Base-by-base conservation (phyloP, 2,329 filamentous ascomycete species). In the Trichoderma hamatum region DNA sequence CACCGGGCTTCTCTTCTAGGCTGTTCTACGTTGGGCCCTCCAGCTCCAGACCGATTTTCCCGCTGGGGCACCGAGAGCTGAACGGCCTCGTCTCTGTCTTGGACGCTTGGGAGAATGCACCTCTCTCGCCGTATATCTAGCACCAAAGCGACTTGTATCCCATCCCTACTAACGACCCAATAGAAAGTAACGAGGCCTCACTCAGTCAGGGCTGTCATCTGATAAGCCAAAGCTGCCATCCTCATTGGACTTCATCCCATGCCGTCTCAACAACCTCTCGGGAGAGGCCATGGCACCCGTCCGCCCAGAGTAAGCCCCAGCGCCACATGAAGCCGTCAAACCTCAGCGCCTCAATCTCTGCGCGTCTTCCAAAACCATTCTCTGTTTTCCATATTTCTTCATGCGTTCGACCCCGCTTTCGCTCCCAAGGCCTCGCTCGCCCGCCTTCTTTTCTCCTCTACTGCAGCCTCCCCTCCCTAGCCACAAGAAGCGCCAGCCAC, bases 261-360 rank as follows among this genome's bases (percentile, higher is more conserved):
- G 63, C 36, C 52, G 63, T 66, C 63, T 49, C 52, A 66, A 58
- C 63, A 66, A 26, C 63, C 63, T 67, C 63, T 13, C 63, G 63
- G 63, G 54, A 67, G n/a, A 65, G 39, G 52, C 62, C 62, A 64
- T 14, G 32, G 61, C 46, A 64, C 46, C 61, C 61, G 60, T 49
- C 61, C 21, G 30, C 61, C 61, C 34, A 64, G 21, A 34, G 30
- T 11, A 51, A 64, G 51, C 32, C 51, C 26, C 51, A 51, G 46
- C 63, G 63, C 54, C 54, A 67, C 63, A 21, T 26, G 36, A 49
- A 36, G 36, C 54, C n/a, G 36, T 26, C 19, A 39, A 64, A 43
- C 32, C 32, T 43, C 43, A 64, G 49, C 61, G 61, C 61, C 61
- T 55, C 61, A 21, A 49, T 21, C 24, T 43, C 0, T 30, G 30